Conservation (phyloP, 768 basidiomycete genomes). For the Sarcodon sp. region DNA sequence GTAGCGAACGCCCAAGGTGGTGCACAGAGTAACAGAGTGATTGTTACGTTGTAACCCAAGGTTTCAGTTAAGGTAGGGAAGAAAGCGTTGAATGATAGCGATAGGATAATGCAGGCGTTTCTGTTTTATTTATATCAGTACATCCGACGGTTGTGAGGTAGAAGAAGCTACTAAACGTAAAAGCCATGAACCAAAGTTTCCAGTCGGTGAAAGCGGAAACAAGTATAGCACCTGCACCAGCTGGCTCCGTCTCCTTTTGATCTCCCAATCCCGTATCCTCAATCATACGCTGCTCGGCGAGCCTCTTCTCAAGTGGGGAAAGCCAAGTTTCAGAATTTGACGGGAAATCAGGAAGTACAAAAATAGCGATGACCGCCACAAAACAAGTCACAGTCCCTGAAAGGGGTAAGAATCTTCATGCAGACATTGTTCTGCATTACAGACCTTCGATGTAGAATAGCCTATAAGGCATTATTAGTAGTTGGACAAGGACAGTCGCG, state of each 20-base stretch:
- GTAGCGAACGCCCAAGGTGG: slow-evolving; percentile 66
- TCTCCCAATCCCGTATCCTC: slow-evolving; percentile 51
- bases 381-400: slow-evolving; percentile 31
- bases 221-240: slow-evolving; percentile 31
- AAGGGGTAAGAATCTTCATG: no score
- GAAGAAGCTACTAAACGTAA: slow-evolving; percentile 42
- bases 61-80: slow-evolving; percentile 71
- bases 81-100: slow-evolving; percentile 67
- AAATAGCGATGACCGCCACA: slow-evolving; percentile 38
- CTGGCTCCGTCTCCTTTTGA: slow-evolving; percentile 26
- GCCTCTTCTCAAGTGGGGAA: slow-evolving; percentile 36
- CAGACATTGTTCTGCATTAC: no score
- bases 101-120: slow-evolving; percentile 44
- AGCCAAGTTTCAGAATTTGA: slow-evolving; percentile 47
- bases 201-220: slow-evolving; percentile 54
- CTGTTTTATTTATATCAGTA: slow-evolving; percentile 72
- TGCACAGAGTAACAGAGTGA: slow-evolving; percentile 62
- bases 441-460: slow-evolving; percentile 61
- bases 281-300: slow-evolving; percentile 46
- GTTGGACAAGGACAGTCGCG: slow-evolving; percentile 3
- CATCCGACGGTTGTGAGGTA: slow-evolving; percentile 65
- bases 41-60: slow-evolving; percentile 50
- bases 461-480: slow-evolving; percentile 17
- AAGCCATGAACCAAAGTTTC: slow-evolving; percentile 76
- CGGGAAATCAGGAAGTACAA: slow-evolving; percentile 68